Conservation (phyloP, 2,329 filamentous ascomycete species). For the Tricladium varicosporioides region DNA sequence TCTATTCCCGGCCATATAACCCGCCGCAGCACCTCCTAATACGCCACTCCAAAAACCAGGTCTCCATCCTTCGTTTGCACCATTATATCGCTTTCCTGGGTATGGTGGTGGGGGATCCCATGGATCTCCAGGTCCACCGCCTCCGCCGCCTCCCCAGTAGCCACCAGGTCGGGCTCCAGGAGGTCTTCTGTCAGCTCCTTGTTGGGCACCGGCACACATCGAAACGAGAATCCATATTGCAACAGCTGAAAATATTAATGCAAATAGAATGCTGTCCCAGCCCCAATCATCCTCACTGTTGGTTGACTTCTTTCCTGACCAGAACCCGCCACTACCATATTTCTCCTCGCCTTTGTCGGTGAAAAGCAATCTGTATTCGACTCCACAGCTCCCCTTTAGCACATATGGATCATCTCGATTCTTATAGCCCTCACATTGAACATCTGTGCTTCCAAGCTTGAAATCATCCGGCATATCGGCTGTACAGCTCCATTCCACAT, state of each 20-base stretch:
- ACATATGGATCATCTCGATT: slow-evolving; percentile 76
- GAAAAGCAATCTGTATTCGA: slow-evolving; percentile 79
- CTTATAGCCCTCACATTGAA: slow-evolving; percentile 87
- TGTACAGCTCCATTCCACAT: slow-evolving; percentile 89
- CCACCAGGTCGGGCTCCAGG: slow-evolving; percentile 24
- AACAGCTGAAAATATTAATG: slow-evolving; percentile 58
- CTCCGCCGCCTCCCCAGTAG: slow-evolving; percentile 35
- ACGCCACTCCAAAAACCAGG: slow-evolving; percentile 71
- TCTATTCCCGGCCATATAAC: slow-evolving; percentile 58
- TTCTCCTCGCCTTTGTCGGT: slow-evolving; percentile 73
- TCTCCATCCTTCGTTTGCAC: slow-evolving; percentile 53
- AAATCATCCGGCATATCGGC: slow-evolving; percentile 59
- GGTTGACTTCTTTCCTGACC: slow-evolving; percentile 22
- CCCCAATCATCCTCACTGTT: slow-evolving; percentile 28
- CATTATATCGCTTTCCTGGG: slow-evolving; percentile 25
- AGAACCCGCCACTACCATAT: slow-evolving; percentile 47
- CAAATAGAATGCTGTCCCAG: slow-evolving; percentile 51
- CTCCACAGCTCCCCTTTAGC: slow-evolving; percentile 88
- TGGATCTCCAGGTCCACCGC: slow-evolving; percentile 38
- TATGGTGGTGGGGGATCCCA: slow-evolving; percentile 34
- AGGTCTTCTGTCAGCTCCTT: no score
- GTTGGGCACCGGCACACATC: slow-evolving; percentile 38
- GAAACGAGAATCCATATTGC: slow-evolving; percentile 61
- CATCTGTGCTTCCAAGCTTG: slow-evolving; percentile 79
- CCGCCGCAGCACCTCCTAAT: slow-evolving; percentile 65